A percentile compares a stretch with the other conserved stretches of the same genome.
phyloP scores from a whole-genome alignment of 2,329 filamentous ascomycete species.

The Diaporthe ampelina region DNA sequence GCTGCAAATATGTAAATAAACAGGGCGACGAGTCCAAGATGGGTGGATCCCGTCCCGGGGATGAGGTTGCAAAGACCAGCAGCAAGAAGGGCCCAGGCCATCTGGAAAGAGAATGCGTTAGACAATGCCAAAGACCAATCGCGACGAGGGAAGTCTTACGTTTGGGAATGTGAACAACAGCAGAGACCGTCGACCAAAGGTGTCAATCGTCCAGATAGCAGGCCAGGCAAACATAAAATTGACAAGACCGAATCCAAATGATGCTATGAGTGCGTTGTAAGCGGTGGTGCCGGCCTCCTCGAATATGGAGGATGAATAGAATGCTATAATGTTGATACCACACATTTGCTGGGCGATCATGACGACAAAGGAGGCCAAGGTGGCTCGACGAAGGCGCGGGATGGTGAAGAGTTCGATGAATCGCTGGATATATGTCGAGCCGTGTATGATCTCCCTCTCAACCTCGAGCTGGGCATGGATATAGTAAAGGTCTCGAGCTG shows the following conservation, averaged over 20 bases:
- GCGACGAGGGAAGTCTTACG: conserved; percentile 52
- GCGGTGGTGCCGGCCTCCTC: conserved; percentile 55
- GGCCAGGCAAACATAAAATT: conserved; percentile 78
- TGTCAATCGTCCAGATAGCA: conserved; percentile 77
- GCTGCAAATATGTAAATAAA: conserved; percentile 50
- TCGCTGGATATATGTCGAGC: conserved; percentile 63
- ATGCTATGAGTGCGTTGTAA: conserved; percentile 56
- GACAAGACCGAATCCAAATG: conserved; percentile 64
- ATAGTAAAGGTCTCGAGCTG: conserved; percentile 73
- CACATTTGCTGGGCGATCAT: conserved; percentile 78
- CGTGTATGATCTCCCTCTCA: conserved; percentile 50
- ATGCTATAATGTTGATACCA: conserved; percentile 67
- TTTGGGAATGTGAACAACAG: conserved; percentile 77
- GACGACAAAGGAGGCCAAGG: conserved; percentile 75
- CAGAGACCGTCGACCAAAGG: conserved; percentile 72
- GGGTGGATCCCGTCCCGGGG: conserved; percentile 42
- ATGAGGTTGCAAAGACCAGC: conserved; percentile 70
- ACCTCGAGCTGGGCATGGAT: conserved; percentile 62
- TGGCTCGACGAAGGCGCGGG: conserved; percentile 71
- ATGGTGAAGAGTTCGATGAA: conserved; percentile 71
- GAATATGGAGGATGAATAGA: conserved; percentile 64
- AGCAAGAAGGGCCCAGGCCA: conserved; percentile 71
- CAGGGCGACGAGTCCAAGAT: conserved; percentile 65
- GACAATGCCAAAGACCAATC: background rate
- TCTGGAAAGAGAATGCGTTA: conserved; percentile 50